Conservation (phyloP, 2,329 filamentous ascomycete genomes). For the Alternaria postmessia region DNA sequence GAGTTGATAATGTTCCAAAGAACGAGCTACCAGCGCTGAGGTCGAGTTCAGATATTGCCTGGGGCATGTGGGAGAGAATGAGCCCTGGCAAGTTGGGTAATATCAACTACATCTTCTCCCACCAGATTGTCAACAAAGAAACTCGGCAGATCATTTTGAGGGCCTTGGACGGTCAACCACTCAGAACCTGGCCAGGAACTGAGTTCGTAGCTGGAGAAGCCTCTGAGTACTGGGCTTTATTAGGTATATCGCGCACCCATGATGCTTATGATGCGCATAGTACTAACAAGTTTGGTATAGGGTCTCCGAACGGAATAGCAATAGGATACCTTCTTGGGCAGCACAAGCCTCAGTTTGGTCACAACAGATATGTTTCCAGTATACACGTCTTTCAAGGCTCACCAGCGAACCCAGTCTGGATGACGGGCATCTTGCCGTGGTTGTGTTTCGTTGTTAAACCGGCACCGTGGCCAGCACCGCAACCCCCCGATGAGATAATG, state of each 20-base stretch:
- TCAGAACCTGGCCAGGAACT: not conserved
- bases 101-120: slow-evolving; percentile 18
- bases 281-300: slow-evolving; percentile 3
- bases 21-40: slow-evolving; percentile 8
- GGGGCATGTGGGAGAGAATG: slow-evolving; percentile 16
- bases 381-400: slow-evolving; percentile 7
- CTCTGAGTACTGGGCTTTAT: not conserved
- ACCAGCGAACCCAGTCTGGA: slow-evolving; percentile 6
- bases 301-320: slow-evolving; percentile 14
- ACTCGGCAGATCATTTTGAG: not conserved
- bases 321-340: slow-evolving; percentile 17
- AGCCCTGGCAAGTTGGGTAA: not conserved
- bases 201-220: not conserved
- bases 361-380: slow-evolving; percentile 13
- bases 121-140: slow-evolving; percentile 5
- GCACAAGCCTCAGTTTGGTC: slow-evolving; percentile 20
- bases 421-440: not conserved
- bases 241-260: not conserved
- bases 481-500: not conserved
- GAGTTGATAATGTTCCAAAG: not conserved
- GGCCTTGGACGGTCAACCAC: not conserved
- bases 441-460: slow-evolving; percentile 1
- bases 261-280: not conserved
- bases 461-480: not conserved
- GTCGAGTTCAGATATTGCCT: slow-evolving; percentile 21